Evolutionary conservation across 2,329 filamentous ascomycete genomes (phyloP).

Genomic region (Coniochaeta sp.): DNA sequence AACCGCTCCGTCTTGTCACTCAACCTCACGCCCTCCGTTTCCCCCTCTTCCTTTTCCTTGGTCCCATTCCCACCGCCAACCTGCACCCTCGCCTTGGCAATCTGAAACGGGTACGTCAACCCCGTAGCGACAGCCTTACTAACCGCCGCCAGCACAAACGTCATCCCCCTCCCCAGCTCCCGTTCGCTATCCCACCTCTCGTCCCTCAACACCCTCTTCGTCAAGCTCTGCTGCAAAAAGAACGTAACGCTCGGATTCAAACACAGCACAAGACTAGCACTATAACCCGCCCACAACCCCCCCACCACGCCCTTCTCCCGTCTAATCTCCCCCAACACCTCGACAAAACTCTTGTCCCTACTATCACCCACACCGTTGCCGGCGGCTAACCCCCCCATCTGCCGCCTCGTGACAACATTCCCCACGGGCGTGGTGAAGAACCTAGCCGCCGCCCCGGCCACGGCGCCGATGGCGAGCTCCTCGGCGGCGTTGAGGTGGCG

Average conservation of each 20-base stretch:
- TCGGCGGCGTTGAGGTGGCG: slow-evolving; percentile 54
- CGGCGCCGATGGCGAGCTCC: slow-evolving; percentile 66
- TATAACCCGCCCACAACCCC: slow-evolving; percentile 86
- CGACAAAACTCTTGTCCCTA: slow-evolving; percentile 34
- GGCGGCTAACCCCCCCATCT: slow-evolving; percentile 49
- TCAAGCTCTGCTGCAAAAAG: slow-evolving; percentile 68
- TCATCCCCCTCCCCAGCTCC: slow-evolving; percentile 17
- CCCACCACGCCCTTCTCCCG: slow-evolving; percentile 58
- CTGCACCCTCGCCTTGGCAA: slow-evolving; percentile 76
- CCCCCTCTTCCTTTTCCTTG: slow-evolving; percentile 19
- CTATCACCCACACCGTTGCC: slow-evolving; percentile 12
- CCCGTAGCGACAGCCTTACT: slow-evolving; percentile 73
- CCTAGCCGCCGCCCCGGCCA: slow-evolving; percentile 69
- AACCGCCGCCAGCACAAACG: slow-evolving; percentile 56
- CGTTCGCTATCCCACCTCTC: slow-evolving; percentile 23
- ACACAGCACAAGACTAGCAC: slow-evolving; percentile 70
- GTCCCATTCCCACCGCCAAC: too few relatives aligned
- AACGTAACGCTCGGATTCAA: slow-evolving; percentile 85
- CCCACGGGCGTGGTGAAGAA: slow-evolving; percentile 73
- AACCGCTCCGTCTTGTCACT: slow-evolving; percentile 21
- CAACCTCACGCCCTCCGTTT: slow-evolving; percentile 11
- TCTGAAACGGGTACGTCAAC: slow-evolving; percentile 78
- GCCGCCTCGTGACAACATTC: slow-evolving; percentile 76
- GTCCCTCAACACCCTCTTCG: slow-evolving; percentile 48
- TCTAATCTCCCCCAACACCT: slow-evolving; percentile 58